Conservation (phyloP, 257 asterid species). For the Pogostemon cablin region DNA sequence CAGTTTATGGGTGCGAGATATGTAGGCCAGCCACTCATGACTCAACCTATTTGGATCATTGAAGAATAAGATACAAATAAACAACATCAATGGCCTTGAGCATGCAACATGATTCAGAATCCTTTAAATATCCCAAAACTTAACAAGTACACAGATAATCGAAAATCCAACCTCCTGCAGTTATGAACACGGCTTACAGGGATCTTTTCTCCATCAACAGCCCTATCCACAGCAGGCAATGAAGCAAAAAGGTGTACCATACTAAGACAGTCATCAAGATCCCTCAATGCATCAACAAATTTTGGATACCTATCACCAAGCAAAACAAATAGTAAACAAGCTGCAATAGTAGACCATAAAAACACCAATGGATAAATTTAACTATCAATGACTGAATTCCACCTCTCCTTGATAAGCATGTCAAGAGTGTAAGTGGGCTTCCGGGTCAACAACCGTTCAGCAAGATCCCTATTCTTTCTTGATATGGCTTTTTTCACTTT, state of each 20-base stretch:
- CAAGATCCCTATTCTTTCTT: slow-evolving; percentile 84
- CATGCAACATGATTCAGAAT: background rate
- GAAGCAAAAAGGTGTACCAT: slow-evolving; percentile 98
- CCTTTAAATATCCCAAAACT: background rate
- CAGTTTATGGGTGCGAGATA: slow-evolving; percentile 88
- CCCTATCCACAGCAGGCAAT: slow-evolving; percentile 87
- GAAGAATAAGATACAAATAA: slow-evolving; percentile 5
- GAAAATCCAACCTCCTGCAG: slow-evolving; percentile 70
- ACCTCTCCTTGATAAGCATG: slow-evolving; percentile 88
- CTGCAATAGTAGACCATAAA: background rate
- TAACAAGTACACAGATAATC: background rate
- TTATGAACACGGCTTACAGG: slow-evolving; percentile 76
- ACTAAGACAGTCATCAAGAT: slow-evolving; percentile 94
- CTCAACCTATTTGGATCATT: slow-evolving; percentile 64
- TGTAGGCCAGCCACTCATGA: slow-evolving; percentile 97
- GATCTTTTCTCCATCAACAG: slow-evolving; percentile 77
- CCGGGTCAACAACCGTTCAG: slow-evolving; percentile 72
- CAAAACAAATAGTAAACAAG: slow-evolving; percentile 8
- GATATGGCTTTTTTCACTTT: slow-evolving; percentile 83
- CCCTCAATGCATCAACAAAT: slow-evolving; percentile 89
- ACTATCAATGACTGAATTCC: slow-evolving; percentile 3
- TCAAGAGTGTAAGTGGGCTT: slow-evolving; percentile 83
- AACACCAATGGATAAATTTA: slow-evolving; percentile 1
- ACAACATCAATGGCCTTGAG: slow-evolving; percentile 22
- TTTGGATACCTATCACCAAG: slow-evolving; percentile 69